Percentiles rank a stretch among this genome's conserved stretches.
These are phyloP conservation scores for Clarireedia paspali DNA, from an alignment of 2,329 filamentous ascomycete genomes.

Conservation along the genomic window DNA sequence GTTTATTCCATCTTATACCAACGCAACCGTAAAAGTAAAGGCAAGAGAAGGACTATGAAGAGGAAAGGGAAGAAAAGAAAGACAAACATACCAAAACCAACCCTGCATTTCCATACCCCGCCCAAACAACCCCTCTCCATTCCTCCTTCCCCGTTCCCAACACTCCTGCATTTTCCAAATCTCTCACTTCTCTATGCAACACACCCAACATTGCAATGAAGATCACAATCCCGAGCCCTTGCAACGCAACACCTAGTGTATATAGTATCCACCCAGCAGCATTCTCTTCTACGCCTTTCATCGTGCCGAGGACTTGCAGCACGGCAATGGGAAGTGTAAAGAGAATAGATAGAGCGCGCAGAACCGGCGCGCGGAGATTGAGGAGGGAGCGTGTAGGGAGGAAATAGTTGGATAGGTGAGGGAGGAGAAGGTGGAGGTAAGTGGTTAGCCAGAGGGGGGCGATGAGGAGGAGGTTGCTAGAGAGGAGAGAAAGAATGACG, in stretches of 20 bases:
- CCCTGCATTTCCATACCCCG: not conserved
- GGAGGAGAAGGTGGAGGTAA: conserved; percentile 29
- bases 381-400: conserved; percentile 22
- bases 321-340: not conserved
- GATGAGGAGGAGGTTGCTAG: conserved; percentile 34
- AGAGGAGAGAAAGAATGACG: conserved; percentile 28
- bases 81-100: not conserved
- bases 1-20: no score
- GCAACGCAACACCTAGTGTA: conserved; percentile 45
- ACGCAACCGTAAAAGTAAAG: no score
- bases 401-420: conserved; percentile 28
- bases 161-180: not conserved
- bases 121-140: not conserved
- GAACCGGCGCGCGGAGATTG: not conserved
- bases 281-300: conserved; percentile 18
- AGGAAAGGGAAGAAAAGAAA: not conserved
- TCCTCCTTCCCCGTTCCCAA: not conserved
- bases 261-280: conserved; percentile 34
- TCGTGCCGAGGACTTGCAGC: not conserved
- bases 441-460: conserved; percentile 29
- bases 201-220: conserved; percentile 26
- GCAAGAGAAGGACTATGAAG: no score
- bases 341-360: not conserved
- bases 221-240: conserved; percentile 41
- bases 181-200: not conserved